Conservation (phyloP, 129 eudicot genomes). For the Saussurea involucrata region DNA sequence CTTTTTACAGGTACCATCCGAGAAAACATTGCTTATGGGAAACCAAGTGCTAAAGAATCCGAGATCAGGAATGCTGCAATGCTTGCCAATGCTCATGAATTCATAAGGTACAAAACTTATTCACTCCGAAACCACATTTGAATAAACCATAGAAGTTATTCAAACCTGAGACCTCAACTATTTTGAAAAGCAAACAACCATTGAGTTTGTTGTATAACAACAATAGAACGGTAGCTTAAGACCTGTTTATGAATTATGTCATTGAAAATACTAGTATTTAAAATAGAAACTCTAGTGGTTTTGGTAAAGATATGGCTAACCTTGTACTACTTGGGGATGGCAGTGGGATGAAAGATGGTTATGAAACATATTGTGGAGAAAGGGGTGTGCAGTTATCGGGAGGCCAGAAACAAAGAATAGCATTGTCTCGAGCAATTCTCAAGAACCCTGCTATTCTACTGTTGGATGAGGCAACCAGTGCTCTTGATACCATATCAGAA, state of each 20-base stretch:
- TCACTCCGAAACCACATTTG: background rate
- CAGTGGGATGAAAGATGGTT: conserved; percentile 78
- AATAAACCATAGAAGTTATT: too few species aligned
- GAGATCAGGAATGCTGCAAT: conserved; percentile 63
- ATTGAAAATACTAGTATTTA: background rate
- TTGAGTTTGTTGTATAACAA: background rate
- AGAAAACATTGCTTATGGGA: conserved; percentile 75
- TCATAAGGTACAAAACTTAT: conserved; percentile 51
- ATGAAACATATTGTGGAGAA: conserved; percentile 69
- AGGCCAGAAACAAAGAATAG: conserved; percentile 74
- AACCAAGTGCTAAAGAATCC: conserved; percentile 47
- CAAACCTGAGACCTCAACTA: too few species aligned
- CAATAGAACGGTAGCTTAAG: background rate
- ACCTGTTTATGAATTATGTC: too few species aligned
- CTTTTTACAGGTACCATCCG: conserved; percentile 60
- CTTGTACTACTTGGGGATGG: background rate
- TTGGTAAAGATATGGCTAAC: background rate
- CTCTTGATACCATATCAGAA: conserved; percentile 62
- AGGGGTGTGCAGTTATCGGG: conserved; percentile 74
- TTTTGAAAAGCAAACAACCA: too few species aligned
- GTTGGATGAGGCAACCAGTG: conserved; percentile 73
- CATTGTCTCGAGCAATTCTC: conserved; percentile 66
- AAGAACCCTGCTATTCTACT: conserved; percentile 62
- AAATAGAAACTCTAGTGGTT: background rate
- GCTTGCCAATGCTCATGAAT: conserved; percentile 79